Evolutionary conservation across 1,284 basidiomycete species (phyloP), one percentile per base, ranked within the genome.

Genomic region (Calocybe gambosa): DNA sequence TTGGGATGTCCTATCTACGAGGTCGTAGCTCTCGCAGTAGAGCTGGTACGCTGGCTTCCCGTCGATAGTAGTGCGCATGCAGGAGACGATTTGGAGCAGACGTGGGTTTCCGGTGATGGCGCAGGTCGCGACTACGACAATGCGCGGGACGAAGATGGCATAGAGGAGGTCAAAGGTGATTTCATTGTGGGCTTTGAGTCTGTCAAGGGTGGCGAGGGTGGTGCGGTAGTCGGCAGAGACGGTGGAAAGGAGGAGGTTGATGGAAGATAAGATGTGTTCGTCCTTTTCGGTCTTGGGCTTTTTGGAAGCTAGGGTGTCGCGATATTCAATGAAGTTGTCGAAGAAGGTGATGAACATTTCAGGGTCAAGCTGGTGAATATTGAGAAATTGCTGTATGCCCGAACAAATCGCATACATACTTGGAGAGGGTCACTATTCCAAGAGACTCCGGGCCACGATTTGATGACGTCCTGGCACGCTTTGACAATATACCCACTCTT

Each of bases 101-200:
- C 78, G 69, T 2, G 71, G 70, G 36, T 75, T 71, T 12, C 71
- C 71, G 0, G 77, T 78, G 37, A 75, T 63, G n/a, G 73, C 69
- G 56, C 80, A 80, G 1, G 60, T 63, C 0, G 70, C 68, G 20
- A 77, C 65, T 55, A 81, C 61, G 37, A 74, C 56, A 3, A 70
- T 66, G 25, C 73, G 66, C 2, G 78, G 77, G 20, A 76, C 65
- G 44, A 80, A 63, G 50, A 82, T 65, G 10, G 73, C 66, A 56
- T 75, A 75, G 28, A 82, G 64, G 23, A 76, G 65, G 16, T 75
- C 70, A 54, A 68, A 80, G 1, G 74, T 75, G 51, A 80, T 80
- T 55, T 81, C 77, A 8, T 65, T 67, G 48, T 78, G 74, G 2
- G 69, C 55, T 8, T 65, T 71, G 19, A 80, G 66, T 31, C 69